Evolutionary conservation across 768 basidiomycete genomes (phyloP), one percentile per base, ranked within the genome.

Genomic region (Solioccasus polychromus): DNA sequence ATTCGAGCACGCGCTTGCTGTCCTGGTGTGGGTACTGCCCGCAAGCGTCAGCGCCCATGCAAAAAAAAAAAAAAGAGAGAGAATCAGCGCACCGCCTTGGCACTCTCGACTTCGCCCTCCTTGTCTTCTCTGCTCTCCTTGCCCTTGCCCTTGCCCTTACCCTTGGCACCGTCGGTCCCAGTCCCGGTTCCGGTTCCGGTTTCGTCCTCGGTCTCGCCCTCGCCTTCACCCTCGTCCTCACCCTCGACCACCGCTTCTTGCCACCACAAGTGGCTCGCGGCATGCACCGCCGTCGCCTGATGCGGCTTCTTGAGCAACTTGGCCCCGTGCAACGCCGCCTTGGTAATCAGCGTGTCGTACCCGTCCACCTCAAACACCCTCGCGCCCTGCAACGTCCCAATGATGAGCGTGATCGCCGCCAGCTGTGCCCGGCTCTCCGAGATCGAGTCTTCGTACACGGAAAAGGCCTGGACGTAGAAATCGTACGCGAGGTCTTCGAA

Each of bases 261-360:
- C 94, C 94, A 99, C 95, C 95, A 99, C 55, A 99, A 70, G 69
- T 99, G 96, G 63, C 93, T 96, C 8, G 96, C 96, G 24, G 92
- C 74, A 39, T 88, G 83, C 18, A 98, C 96, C 5, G 95, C 96
- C 8, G 85, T 90, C 11, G 94, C 88, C 68, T 98, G 96, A 66
- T 97, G 95, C 11, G 92, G 92, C 77, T 99, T 98, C 78, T 99
- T 99, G 67, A 99, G 67, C 52, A 98, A 68, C 69, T 95, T 95
- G 24, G 93, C 89, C 5, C 92, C 93, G 64, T 99, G 96, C 53
- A 98, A 70, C 6, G 95, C 95, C n/a, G 95, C 96, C 69, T 99
- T 98, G 22, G 96, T 98, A 59, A 97, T 92, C 51, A 99, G 70
- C 3, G 95, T 98, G 60, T 98, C 96, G 61, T 96, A 97, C 64